These are phyloP conservation scores for Malassezia cuniculi DNA, from an alignment of 1,284 basidiomycete genomes.

Conservation along the genomic window DNA sequence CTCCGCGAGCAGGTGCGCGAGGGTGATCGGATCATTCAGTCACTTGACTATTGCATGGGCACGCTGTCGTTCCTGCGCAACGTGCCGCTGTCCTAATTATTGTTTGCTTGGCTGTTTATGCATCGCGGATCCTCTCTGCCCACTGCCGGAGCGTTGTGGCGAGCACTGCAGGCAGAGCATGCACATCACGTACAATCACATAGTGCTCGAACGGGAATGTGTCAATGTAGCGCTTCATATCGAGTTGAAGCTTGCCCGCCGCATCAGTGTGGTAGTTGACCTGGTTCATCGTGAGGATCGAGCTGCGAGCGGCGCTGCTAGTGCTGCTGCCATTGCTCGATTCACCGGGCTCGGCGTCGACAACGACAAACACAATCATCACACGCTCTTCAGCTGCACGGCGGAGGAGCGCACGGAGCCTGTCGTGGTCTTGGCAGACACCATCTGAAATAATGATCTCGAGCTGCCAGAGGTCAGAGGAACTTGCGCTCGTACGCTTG, in stretches of 20 bases:
- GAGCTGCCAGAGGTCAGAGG: slow-evolving; percentile 83
- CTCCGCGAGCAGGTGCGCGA: slow-evolving; percentile 26
- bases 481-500: slow-evolving; percentile 49
- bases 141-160: slow-evolving; percentile 82
- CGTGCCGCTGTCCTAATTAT: slow-evolving; percentile 30
- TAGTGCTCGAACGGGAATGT: slow-evolving; percentile 98
- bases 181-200: slow-evolving; percentile 77
- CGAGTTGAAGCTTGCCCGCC: slow-evolving; percentile 65
- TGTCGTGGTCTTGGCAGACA: slow-evolving; percentile 88
- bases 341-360: slow-evolving; percentile 56
- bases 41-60: slow-evolving; percentile 39
- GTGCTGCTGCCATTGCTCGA: slow-evolving; percentile 41
- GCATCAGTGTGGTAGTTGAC: slow-evolving; percentile 65
- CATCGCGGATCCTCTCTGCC: slow-evolving; percentile 44
- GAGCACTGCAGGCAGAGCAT: slow-evolving; percentile 80
- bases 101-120: slow-evolving; percentile 29
- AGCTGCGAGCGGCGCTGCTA: slow-evolving; percentile 56
- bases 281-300: slow-evolving; percentile 85
- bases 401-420: slow-evolving; percentile 64
- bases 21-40: slow-evolving; percentile 22
- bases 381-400: slow-evolving; percentile 79
- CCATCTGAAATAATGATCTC: slow-evolving; percentile 98
- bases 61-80: slow-evolving; percentile 35
- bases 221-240: slow-evolving; percentile 73
- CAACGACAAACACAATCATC: slow-evolving; percentile 90